Percentiles rank a stretch among this genome's conserved stretches.
Conservation (phyloP, 495 filamentous ascomycete genomes). For the Beverwykella pulmonaria region DNA sequence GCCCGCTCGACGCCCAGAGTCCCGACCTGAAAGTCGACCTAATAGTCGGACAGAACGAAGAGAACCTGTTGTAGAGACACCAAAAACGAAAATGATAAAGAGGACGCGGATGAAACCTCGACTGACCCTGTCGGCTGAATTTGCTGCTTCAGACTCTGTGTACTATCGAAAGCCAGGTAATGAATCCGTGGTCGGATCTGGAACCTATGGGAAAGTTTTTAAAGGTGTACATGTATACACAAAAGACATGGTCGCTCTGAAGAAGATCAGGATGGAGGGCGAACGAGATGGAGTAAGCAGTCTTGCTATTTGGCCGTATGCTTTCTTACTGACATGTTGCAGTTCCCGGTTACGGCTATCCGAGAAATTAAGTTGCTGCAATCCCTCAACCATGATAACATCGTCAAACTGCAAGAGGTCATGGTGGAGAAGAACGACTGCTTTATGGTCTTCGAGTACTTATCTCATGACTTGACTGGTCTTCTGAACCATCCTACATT, state of each 20-base stretch:
- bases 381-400: slow-evolving; percentile 86
- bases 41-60: slow-evolving; percentile 48
- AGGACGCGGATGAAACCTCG: slow-evolving; percentile 70
- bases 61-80: slow-evolving; percentile 47
- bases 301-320: neutral
- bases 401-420: slow-evolving; percentile 87
- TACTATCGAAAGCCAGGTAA: slow-evolving; percentile 92
- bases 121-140: slow-evolving; percentile 69
- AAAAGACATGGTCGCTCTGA: slow-evolving; percentile 84
- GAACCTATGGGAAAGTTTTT: slow-evolving; percentile 97
- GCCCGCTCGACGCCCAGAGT: slow-evolving; percentile 23
- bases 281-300: slow-evolving; percentile 78
- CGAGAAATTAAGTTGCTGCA: slow-evolving; percentile 96
- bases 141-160: slow-evolving; percentile 78
- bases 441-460: slow-evolving; percentile 99
- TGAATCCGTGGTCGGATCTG: slow-evolving; percentile 90
- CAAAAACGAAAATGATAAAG: slow-evolving; percentile 60
- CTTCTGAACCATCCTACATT: slow-evolving; percentile 93
- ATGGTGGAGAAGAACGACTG: slow-evolving; percentile 99
- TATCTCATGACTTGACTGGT: slow-evolving; percentile 89
- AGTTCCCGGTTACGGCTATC: slow-evolving; percentile 93
- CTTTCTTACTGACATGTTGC: slow-evolving; percentile 33
- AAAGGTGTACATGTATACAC: slow-evolving; percentile 97
- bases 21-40: slow-evolving; percentile 45
- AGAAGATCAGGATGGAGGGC: slow-evolving; percentile 93